Evolutionary conservation across 176 grass and related monocot genomes (phyloP).

Genomic region (Eleusine indica): DNA sequence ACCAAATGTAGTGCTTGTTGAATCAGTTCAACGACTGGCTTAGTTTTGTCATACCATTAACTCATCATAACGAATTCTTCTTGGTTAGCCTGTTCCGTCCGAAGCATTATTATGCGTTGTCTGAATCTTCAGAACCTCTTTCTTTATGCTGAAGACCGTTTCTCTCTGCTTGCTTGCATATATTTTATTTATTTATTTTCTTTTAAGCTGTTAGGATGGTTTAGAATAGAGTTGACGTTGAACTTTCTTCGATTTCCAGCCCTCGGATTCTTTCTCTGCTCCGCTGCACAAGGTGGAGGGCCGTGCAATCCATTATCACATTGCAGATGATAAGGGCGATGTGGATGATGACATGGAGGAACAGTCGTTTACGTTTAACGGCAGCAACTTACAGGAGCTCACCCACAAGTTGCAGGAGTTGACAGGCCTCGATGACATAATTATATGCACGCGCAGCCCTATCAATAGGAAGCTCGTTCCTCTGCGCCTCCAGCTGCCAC

Average conservation of each 20-base stretch:
- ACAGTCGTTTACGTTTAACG: slow-evolving; percentile 67
- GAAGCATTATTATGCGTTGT: not conserved
- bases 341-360: slow-evolving; percentile 56
- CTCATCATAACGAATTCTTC: not conserved
- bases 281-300: slow-evolving; percentile 74
- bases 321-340: slow-evolving; percentile 72
- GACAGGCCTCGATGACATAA: slow-evolving; percentile 57
- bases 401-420: slow-evolving; percentile 65
- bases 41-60: not conserved
- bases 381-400: slow-evolving; percentile 69
- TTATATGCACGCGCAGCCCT: slow-evolving; percentile 69
- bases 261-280: slow-evolving; percentile 46
- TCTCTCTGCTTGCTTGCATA: not conserved
- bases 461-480: slow-evolving; percentile 69
- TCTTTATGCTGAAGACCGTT: not conserved
- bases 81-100: not conserved
- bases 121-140: not conserved
- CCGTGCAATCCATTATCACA: slow-evolving; percentile 65
- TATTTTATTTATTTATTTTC: not conserved
- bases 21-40: not conserved
- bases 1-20: not conserved
- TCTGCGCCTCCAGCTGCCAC: slow-evolving; percentile 74
- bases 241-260: slow-evolving; percentile 43
- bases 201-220: not conserved
- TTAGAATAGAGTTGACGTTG: slow-evolving; percentile 25